Conservation (phyloP, 2,329 filamentous ascomycete genomes). For the Aspergillus arachidicola region DNA sequence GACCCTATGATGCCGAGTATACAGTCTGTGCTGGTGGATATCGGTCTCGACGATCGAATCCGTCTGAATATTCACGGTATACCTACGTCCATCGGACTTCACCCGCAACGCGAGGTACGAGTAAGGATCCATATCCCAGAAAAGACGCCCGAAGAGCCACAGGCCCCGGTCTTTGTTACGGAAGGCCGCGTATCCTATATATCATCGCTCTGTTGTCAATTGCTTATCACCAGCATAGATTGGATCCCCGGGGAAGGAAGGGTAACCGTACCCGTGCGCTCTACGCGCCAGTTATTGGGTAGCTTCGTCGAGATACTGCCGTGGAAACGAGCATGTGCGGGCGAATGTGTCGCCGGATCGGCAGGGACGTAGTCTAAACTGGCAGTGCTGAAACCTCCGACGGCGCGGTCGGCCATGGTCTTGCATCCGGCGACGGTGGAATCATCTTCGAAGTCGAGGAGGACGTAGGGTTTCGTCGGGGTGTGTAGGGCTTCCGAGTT, state of each 20-base stretch:
- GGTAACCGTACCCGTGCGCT: constrained; percentile 39
- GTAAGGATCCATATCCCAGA: constrained; percentile 92
- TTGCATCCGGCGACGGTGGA: constrained; percentile 53
- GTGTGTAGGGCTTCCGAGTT: constrained; percentile 42
- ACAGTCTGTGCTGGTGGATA: constrained; percentile 90
- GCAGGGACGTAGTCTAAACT: constrained; percentile 67
- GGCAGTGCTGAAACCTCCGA: constrained; percentile 81
- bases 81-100: constrained; percentile 87
- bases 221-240: not conserved
- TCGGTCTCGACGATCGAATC: constrained; percentile 94
- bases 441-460: constrained; percentile 47
- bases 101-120: constrained; percentile 83
- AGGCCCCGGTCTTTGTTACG: constrained; percentile 74
- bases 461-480: constrained; percentile 42
- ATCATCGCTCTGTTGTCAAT: constrained; percentile 5
- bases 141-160: constrained; percentile 80
- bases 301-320: constrained; percentile 86
- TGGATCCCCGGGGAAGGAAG: not conserved
- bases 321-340: constrained; percentile 77
- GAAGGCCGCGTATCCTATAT: constrained; percentile 84
- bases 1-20: constrained; percentile 47
- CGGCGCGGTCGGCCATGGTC: constrained; percentile 81
- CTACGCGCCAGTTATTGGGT: constrained; percentile 61
- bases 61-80: constrained; percentile 94
- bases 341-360: constrained; percentile 44